Conservation (phyloP, 2,329 filamentous ascomycete species). For the Apiospora malaysiana region DNA sequence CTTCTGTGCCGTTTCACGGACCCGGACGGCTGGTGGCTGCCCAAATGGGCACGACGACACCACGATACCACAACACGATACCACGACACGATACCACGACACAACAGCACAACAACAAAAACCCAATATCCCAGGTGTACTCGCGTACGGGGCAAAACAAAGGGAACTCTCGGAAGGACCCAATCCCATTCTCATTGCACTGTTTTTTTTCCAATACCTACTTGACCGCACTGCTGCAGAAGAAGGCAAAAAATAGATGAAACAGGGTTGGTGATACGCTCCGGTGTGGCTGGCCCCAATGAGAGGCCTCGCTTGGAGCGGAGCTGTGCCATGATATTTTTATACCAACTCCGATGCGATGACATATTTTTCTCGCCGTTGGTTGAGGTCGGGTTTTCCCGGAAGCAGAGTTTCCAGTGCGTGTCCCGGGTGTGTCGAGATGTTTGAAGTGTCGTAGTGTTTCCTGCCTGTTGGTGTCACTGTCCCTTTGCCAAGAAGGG, state of each 20-base stretch:
- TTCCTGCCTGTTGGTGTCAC: neutral
- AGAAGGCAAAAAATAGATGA: conserved; percentile 9
- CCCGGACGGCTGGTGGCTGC: conserved; percentile 5
- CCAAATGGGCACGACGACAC: neutral
- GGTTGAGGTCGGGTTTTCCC: neutral
- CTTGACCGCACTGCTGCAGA: neutral
- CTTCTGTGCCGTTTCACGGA: neutral
- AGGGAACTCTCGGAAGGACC: too few species aligned
- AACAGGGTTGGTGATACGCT: conserved; percentile 10
- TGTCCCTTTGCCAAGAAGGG: too few species aligned
- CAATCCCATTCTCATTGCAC: too few species aligned
- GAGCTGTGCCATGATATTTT: neutral
- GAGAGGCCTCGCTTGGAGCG: neutral
- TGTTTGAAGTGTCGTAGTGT: conserved; percentile 18
- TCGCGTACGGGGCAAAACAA: too few species aligned
- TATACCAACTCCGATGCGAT: too few species aligned
- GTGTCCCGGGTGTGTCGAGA: neutral
- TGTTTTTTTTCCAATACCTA: too few species aligned
- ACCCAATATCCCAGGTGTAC: too few species aligned
- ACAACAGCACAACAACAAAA: too few species aligned
- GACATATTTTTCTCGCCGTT: too few species aligned
- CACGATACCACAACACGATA: too few species aligned
- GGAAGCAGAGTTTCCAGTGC: conserved; percentile 13
- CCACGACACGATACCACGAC: too few species aligned
- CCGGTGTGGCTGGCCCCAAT: neutral